Evolutionary conservation across 768 basidiomycete genomes (phyloP), one percentile per base, ranked within the genome.

Genomic region (Mycena amicta): DNA sequence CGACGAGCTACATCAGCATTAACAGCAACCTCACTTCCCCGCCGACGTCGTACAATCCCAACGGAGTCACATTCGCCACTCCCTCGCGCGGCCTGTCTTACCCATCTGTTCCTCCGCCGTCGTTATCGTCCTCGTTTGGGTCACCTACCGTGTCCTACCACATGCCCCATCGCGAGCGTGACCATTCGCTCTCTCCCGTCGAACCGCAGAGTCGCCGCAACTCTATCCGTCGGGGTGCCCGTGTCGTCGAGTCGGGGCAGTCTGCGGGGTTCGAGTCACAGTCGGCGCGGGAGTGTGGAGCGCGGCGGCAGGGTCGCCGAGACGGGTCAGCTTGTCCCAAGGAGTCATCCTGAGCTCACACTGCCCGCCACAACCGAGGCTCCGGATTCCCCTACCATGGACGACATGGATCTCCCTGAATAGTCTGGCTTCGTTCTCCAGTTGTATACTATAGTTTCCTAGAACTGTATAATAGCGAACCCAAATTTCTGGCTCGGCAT

Each of bases 91-190:
- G 78, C 15, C 77, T 93, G 51, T 82, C 89, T 4, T 94, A 94
- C 65, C 92, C 92, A 0, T 87, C 86, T 5, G 92, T 93, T 0
- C 92, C 92, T 2, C 92, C 92, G 12, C 92, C 92, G 3, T 90
- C 89, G 1, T 72, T 92, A 26, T 89, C 88, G 4, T 89, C 88
- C 5, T 90, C 89, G 11, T 87, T 90, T 63, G 91, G 91, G 15
- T 88, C 87, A 4, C 87, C 89, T 6, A 79, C 77, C 25, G 78
- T 83, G 18, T 75, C 81, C 13, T 80, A 76, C 61, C 72, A 76
- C 56, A 76, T 77, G 54, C 74, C 79, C 16, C 74, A 73, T 53
- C 74, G 80, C n/a, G 84, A 84, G 18, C 74, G 80, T n/a, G 84
- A 84, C n/a, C 72, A 69, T 20, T 79, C 80, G 11, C 60, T 72